Evolutionary conservation across 1,139 yeast genomes (phyloP).

Genomic region (Kodamaea ohmeri): DNA sequence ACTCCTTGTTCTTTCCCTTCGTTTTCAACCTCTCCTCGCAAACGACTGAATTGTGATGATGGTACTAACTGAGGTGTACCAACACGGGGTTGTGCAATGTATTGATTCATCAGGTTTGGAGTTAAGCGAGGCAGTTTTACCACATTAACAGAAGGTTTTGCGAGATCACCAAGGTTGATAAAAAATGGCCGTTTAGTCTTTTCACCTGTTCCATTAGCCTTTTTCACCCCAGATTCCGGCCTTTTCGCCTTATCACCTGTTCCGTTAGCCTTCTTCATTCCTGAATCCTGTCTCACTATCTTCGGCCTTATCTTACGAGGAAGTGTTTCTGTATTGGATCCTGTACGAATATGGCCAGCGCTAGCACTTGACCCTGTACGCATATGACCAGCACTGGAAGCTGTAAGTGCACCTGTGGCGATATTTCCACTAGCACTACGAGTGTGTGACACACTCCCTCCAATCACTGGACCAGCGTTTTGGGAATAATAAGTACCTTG

Average conservation of each 20-base stretch:
- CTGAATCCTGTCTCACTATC: conserved; percentile 8
- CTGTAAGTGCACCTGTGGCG: no score
- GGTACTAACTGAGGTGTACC: conserved; percentile 9
- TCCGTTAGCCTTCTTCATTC: conserved; percentile 7
- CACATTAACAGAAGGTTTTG: conserved; percentile 6
- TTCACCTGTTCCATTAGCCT: conserved; percentile 5
- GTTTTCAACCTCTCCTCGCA: conserved; percentile 4
- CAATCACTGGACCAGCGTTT: neutral
- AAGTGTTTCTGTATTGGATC: neutral
- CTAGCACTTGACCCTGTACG: no score
- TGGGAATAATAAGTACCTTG: no score
- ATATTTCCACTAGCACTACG: conserved; percentile 1
- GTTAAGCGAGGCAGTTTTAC: conserved; percentile 11
- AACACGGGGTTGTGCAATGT: conserved; percentile 5
- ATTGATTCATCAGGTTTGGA: conserved; percentile 7
- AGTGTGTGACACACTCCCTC: neutral
- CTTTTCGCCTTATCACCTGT: conserved; percentile 8
- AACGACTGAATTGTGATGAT: conserved; percentile 4
- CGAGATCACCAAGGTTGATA: conserved; percentile 16
- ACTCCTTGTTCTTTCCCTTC: no score
- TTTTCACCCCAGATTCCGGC: conserved; percentile 9
- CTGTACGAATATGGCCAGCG: neutral
- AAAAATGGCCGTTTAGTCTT: conserved; percentile 16
- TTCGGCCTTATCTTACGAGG: conserved; percentile 8
- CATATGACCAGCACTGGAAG: no score